phyloP scores from a whole-genome alignment of 2,329 filamentous ascomycete species.

The Penicillium vulpinum region DNA sequence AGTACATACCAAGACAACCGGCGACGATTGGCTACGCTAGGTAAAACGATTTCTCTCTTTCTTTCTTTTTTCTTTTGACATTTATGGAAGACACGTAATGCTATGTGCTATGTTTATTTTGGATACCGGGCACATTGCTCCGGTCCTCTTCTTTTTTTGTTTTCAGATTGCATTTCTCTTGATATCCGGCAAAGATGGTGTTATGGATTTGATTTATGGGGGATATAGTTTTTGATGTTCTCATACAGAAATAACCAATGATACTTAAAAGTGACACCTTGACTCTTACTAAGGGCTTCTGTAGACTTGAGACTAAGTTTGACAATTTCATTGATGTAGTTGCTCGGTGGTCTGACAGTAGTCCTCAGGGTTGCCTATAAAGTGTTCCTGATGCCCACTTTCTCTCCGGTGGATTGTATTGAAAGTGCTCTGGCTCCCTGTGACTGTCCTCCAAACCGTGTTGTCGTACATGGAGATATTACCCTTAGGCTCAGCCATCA shows the following conservation, averaged over 20 bases:
- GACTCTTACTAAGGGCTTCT: neutral
- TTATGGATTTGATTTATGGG: conserved; percentile 1
- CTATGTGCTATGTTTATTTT: conserved; percentile 19
- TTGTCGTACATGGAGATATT: neutral
- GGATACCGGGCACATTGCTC: conserved; percentile 2
- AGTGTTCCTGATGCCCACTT: neutral
- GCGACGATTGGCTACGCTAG: conserved; percentile 32
- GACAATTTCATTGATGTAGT: neutral
- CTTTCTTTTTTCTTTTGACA: too few relatives aligned
- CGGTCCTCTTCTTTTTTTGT: neutral
- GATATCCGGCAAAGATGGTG: conserved; percentile 10
- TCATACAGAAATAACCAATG: conserved; percentile 1
- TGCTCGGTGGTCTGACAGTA: neutral
- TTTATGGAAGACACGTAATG: conserved; percentile 11
- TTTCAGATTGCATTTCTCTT: conserved; percentile 4
- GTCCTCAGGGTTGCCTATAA: neutral
- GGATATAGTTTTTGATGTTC: neutral
- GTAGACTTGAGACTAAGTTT: neutral
- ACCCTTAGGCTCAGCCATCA: neutral
- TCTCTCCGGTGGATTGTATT: neutral
- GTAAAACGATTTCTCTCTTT: conserved; percentile 18
- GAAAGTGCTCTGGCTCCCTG: neutral
- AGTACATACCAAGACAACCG: conserved; percentile 32
- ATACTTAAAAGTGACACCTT: conserved; percentile 2
- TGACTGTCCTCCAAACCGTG: neutral